Evolutionary conservation across 495 filamentous ascomycete genomes (phyloP), one percentile per base, ranked within the genome.

Genomic region (Astrothelium subdiscretum): DNA sequence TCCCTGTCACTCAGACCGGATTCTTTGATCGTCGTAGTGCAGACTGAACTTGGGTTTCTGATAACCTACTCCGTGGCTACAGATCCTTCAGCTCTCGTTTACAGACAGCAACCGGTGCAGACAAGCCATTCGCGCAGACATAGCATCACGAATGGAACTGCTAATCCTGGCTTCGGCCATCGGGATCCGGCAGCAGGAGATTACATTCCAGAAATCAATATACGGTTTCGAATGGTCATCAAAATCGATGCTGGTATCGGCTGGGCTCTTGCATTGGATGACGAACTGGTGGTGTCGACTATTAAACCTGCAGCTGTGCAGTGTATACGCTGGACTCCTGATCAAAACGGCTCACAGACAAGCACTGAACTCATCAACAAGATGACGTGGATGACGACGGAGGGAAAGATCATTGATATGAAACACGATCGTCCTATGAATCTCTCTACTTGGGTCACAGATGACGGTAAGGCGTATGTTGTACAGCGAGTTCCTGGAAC

Each of bases 401-500:
- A 87, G 74, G 80, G 83, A 3, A 82, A 79, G 0, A 83, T 96
- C 42, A 71, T 73, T 42, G 88, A 95, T 59, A 96, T 99, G 90
- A 87, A 95, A 27, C 87, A 97, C 75, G 94, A 99, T 73, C 84
- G 92, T 65, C 92, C 94, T 1, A 99, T 99, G 92, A 97, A 94
- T 68, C 80, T 99, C 20, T 86, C 89, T 38, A 87, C 92, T 20
- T 99, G 95, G 95, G 82, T 96, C 61, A 95, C 90, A 10, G 89
- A 80, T 68, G 92, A 92, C 68, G 95, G 95, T 0, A 86, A 83
- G 70, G 92, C 90, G 3, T 97, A 96, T 72, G 91, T 92, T 24
- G 91, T 97, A 22, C 95, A 99, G 72, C 83, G 91, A 62, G 66
- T 78, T n/a, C 42, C 67, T 20, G 58, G 57, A 2, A 62, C 66